Evolutionary conservation across 2,329 filamentous ascomycete species (phyloP), one percentile per base, ranked within the genome.

Genomic region (Neodidymelliopsis sp.): DNA sequence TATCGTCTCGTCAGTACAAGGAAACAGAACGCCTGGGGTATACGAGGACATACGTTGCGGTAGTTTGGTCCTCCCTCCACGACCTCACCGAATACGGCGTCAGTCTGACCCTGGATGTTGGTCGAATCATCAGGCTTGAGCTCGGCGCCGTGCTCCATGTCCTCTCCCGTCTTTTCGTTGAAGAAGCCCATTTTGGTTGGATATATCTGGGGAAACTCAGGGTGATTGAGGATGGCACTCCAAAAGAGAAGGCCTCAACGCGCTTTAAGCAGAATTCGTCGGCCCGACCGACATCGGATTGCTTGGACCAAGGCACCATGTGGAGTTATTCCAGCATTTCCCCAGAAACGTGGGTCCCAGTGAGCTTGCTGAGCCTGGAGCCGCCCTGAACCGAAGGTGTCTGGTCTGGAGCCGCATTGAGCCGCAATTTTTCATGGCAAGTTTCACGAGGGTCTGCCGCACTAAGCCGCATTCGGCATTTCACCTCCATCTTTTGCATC

Each of bases 41-140:
- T 11, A n/a, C n/a, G 24, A 18, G n/a, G n/a, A 42, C 50, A 11
- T 46, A 54, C 50, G 23, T 39, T 45, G 36, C 50, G 50, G 25
- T 54, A 54, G 39, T 54, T 49, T 19, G 50, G 50, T 1, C 50
- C 50, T 16, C 50, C 50, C 45, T 54, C 50, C 2, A 50, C 45
- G 12, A 54, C 41, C 45, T 54, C 50, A 35, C 50, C 50, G 8
- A 54, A 54, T 16, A 54, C 50, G 8, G 50, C 50, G 42, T 54
- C 50, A 1, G 42, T 52, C 31, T 41, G 36, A n/a, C 49, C 49
- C 16, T 52, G 49, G 27, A 36, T 28, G 18, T 52, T 41, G 11
- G 41, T 42, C 37, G 33, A 20, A 5, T 46, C 37, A 10, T 41
- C 31, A 5, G 48, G 29, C 37, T 46, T 52, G 25, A 52, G 41